Evolutionary conservation across 192 early-diverging fungal genomes (phyloP), one percentile per base, ranked within the genome.

Genomic region (Paraglomus occultum): DNA sequence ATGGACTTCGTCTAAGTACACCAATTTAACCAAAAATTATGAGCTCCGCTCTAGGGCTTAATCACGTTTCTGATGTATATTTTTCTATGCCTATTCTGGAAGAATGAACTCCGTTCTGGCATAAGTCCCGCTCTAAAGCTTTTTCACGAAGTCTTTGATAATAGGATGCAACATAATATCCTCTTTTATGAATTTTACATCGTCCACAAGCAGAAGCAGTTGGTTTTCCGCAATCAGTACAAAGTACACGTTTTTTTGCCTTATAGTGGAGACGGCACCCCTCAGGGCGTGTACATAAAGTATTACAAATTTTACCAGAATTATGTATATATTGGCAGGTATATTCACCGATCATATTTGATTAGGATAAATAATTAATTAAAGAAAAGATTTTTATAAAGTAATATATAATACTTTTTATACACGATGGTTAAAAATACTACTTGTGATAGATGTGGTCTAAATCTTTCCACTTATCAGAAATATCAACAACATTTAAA

Each of bases 91-190:
- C n/a, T n/a, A n/a, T n/a, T n/a, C n/a, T n/a, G n/a, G n/a, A n/a
- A n/a, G n/a, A n/a, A n/a, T n/a, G n/a, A n/a, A n/a, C n/a, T n/a
- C n/a, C n/a, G n/a, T n/a, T n/a, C n/a, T 20, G 8, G 9, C 53
- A 18, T 20, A 22, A 20, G 53, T 22, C 15, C 53, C 18, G 18
- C 53, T 20, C 53, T n/a, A 55, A 55, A 55, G 53, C 53, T 55
- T 55, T 55, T 55, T 55, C 53, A 55, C 53, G 53, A 55, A 55
- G 53, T 17, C 53, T 55, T 55, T 55, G 53, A 55, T 55, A 55
- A 55, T 55, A 55, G n/a, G 53, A 55, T 55, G 53, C 53, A 55
- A 55, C 53, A 55, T 55, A 55, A 55, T 55, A 55, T 55, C 18
- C 53, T 55, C 53, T 55, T 20, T 55, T 55, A 55, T 55, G 53